Conservation (phyloP, 768 basidiomycete species). For the Symmetrospora coprosmae region DNA sequence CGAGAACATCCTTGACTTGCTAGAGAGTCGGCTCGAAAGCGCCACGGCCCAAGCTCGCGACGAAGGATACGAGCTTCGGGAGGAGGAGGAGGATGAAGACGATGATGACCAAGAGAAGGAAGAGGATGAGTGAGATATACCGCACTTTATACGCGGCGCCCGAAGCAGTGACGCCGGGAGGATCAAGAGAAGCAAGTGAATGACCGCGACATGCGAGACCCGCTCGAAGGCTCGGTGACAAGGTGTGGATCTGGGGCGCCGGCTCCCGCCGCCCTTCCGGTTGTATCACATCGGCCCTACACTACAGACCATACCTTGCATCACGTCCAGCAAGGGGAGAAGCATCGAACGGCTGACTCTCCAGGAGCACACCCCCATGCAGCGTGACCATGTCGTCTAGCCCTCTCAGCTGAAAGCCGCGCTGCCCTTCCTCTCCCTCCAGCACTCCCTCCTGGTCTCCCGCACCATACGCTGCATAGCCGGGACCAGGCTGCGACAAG, state of each 20-base stretch:
- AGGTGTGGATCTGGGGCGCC: too few species aligned
- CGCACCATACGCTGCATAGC: too few species aligned
- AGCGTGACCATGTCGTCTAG: slow-evolving; percentile 28
- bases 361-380: slow-evolving; percentile 28
- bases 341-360: slow-evolving; percentile 20
- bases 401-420: slow-evolving; percentile 24
- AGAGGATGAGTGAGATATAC: background rate
- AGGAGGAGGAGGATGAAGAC: background rate
- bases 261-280: too few species aligned
- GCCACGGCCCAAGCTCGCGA: background rate
- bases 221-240: too few species aligned
- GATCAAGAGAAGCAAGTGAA: too few species aligned
- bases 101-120: background rate
- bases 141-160: too few species aligned
- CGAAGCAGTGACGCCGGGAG: too few species aligned
- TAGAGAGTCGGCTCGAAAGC: background rate
- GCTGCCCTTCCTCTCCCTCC: background rate
- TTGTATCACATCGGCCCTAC: too few species aligned
- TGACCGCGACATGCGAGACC: too few species aligned
- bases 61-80: slow-evolving; percentile 7
- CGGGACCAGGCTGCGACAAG: slow-evolving; percentile 7
- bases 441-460: background rate
- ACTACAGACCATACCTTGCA: slow-evolving; percentile 12
- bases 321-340: slow-evolving; percentile 18
- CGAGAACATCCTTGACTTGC: background rate